A percentile compares a stretch with the other conserved stretches of the same genome.
These are phyloP conservation scores for Phytophthora ohioensis DNA, from an alignment of 352 stramenopile genomes.

Conservation along the genomic window DNA sequence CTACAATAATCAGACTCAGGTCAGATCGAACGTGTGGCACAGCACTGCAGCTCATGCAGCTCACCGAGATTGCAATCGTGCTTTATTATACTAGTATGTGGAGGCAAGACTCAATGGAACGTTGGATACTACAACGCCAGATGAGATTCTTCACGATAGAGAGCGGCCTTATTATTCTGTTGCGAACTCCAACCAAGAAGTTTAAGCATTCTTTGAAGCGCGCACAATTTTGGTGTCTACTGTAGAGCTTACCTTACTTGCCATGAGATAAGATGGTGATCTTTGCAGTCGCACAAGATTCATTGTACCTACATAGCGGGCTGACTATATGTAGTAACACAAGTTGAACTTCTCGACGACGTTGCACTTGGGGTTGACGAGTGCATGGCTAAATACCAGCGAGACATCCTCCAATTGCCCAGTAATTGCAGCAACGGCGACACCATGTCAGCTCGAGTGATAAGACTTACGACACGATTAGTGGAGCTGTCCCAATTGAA, in stretches of 20 bases:
- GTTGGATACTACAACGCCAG: no score
- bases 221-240: no score
- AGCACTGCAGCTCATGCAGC: background rate
- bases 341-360: background rate
- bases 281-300: background rate
- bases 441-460: constrained; percentile 6
- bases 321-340: background rate
- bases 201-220: background rate
- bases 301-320: no score
- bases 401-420: constrained; percentile 2
- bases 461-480: background rate
- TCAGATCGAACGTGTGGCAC: background rate
- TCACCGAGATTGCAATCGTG: background rate
- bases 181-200: no score
- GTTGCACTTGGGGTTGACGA: constrained; percentile 2
- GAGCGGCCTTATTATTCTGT: no score
- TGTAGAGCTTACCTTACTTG: no score
- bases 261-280: background rate
- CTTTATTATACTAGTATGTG: no score
- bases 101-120: no score
- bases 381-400: background rate
- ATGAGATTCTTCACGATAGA: no score
- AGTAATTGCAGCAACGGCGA: constrained; percentile 8
- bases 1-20: background rate
- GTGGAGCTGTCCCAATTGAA: background rate